Conservation (phyloP, 1,284 basidiomycete genomes). For the Irpex lacteus region DNA sequence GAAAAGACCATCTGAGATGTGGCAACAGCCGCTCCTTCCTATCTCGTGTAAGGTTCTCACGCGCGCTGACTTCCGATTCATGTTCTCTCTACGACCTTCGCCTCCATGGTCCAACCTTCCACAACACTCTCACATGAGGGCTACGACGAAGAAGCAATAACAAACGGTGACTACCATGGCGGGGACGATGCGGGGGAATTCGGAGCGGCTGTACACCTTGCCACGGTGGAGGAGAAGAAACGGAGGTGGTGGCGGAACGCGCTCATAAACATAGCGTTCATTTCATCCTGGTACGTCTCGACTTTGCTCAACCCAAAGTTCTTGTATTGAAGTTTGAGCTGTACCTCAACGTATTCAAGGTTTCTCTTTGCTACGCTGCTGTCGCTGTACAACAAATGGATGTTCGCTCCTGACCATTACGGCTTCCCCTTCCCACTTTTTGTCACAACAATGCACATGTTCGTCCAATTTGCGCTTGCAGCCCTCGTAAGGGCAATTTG, state of each 20-base stretch:
- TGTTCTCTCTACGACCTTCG: conserved; percentile 9
- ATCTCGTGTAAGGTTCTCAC: conserved; percentile 14
- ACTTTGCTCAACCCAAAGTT: background rate
- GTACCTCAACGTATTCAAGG: conserved; percentile 37
- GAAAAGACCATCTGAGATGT: conserved; percentile 13
- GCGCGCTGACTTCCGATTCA: conserved; percentile 3
- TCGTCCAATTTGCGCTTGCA: conserved; percentile 86
- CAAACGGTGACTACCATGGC: conserved; percentile 6
- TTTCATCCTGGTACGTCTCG: conserved; percentile 70
- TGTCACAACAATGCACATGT: conserved; percentile 91
- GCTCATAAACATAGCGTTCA: conserved; percentile 75
- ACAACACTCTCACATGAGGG: conserved; percentile 2
- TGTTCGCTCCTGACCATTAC: conserved; percentile 86
- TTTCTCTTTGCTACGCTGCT: conserved; percentile 73
- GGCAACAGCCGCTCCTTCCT: conserved; percentile 7
- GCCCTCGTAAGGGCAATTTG: conserved; percentile 63
- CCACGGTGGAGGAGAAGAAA: conserved; percentile 67
- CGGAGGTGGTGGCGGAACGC: conserved; percentile 84
- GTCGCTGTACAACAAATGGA: conserved; percentile 94
- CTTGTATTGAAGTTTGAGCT: background rate
- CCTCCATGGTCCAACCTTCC: conserved; percentile 13
- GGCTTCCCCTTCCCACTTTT: conserved; percentile 93
- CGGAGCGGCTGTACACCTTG: conserved; percentile 41
- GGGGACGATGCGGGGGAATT: conserved; percentile 7
- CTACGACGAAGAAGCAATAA: conserved; percentile 1